Evolutionary conservation across 2,329 filamentous ascomycete species (phyloP).

Genomic region (Didymella exigua): DNA sequence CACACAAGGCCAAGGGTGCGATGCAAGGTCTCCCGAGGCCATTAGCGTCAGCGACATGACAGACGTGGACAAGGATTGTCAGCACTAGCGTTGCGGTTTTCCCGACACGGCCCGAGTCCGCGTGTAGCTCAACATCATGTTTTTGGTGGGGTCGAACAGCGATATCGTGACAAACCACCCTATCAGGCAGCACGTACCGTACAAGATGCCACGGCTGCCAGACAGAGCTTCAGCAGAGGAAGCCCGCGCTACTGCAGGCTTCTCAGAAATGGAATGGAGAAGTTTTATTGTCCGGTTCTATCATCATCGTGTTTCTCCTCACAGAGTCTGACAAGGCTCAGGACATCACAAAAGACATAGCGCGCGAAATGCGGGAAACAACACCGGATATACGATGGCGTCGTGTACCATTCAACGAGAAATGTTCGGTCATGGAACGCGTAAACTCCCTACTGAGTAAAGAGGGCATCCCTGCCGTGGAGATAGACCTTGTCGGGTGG

Average conservation of each 20-base stretch:
- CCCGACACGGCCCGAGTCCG: not conserved
- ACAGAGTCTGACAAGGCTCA: not conserved
- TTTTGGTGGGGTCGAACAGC: not conserved
- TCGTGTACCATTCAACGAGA: not conserved
- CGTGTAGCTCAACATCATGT: not conserved
- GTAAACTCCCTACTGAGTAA: not conserved
- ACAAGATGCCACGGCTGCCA: not conserved
- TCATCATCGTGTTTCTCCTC: not conserved
- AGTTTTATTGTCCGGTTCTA: not conserved
- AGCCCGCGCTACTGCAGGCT: not conserved
- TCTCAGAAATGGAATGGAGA: not conserved
- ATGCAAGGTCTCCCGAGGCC: not conserved
- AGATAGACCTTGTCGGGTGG: not conserved
- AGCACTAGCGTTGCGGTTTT: not conserved
- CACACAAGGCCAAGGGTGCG: not conserved
- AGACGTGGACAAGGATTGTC: not conserved
- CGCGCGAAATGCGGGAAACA: not conserved
- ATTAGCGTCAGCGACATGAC: not conserved
- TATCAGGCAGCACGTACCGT: not conserved
- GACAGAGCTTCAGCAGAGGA: not conserved
- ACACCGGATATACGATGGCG: not conserved
- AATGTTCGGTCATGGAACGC: not conserved
- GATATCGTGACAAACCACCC: not conserved
- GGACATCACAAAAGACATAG: not conserved
- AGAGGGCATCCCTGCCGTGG: slow-evolving; percentile 1